A percentile compares a stretch with the other conserved stretches of the same genome.
These are phyloP conservation scores for Tolypocladium ophioglossoides DNA, from an alignment of 2,329 filamentous ascomycete genomes.

Conservation along the genomic window DNA sequence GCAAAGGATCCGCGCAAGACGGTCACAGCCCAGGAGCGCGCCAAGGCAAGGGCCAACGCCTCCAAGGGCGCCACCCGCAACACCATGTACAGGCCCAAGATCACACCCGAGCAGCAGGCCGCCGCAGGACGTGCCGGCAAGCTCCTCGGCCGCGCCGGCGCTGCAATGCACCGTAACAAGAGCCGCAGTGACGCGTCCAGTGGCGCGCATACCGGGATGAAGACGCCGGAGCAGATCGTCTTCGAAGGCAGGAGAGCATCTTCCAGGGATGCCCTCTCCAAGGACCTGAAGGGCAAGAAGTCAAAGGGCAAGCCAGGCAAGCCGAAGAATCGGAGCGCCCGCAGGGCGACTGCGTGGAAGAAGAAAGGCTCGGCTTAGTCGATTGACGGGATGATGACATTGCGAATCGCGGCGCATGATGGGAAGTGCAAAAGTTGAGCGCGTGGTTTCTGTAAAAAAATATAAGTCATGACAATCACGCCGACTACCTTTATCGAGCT, in stretches of 20 bases:
- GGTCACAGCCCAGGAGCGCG: constrained; percentile 30
- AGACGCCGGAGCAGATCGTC: constrained; percentile 60
- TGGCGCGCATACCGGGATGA: constrained; percentile 22
- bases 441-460: neutral
- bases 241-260: constrained; percentile 74
- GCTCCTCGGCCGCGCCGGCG: constrained; percentile 61
- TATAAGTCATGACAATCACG: neutral
- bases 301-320: constrained; percentile 31
- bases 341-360: constrained; percentile 33
- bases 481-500: neutral
- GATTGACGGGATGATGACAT: neutral
- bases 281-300: constrained; percentile 49
- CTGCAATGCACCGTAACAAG: constrained; percentile 32
- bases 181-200: constrained; percentile 10
- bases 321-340: constrained; percentile 26
- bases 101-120: constrained; percentile 58
- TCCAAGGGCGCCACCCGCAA: constrained; percentile 27
- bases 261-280: constrained; percentile 52
- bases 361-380: constrained; percentile 20
- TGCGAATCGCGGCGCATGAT: neutral
- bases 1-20: constrained; percentile 66
- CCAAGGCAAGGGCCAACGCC: constrained; percentile 19
- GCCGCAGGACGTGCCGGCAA: constrained; percentile 63
- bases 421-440: neutral
- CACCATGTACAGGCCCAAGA: constrained; percentile 57